Base-by-base conservation (phyloP, 106 monocot species). In the Posidonia australis region DNA sequence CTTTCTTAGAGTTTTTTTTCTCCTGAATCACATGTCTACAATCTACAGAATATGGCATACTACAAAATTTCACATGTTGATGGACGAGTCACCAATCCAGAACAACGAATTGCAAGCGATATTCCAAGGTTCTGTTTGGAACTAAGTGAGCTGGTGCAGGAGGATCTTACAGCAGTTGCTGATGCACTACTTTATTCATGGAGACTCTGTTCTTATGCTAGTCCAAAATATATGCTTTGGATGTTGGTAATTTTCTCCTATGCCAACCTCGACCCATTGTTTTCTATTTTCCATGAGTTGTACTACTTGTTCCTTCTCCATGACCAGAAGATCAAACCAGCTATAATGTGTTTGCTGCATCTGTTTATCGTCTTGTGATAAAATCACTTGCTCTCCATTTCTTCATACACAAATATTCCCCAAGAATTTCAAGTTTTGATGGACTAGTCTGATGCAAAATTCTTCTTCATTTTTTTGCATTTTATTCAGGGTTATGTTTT, bases 11-110 rank as follows among this genome's bases (percentile, higher is more conserved):
- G 36, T 4, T 36, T 36, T 7, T 4, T 0, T 44, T 55, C 10
- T 28, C 19, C n/a, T 64, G 11, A 27, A 32, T 64, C 10, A 16
- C 9, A 16, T 55, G 16, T 65, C 49, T 73, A 21, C 36, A 36
- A 36, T 22, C 30, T 74, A 57, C 88, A 99, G 98, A 99, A 91
- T 77, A 91, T 99, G 98, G 83, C 72, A 13, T 99, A 99, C 71
- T 99, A 99, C 71, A 99, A 99, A 77, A 83, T 99, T 43, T 99
- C 98, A 51, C 87, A 99, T 74, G 98, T 99, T 69, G 98, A 99
- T 74, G 68, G 83, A 49, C 76, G 85, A 51, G 79, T 99, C 60
- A 76, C 70, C 54, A 85, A 88, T 67, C 91, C 98, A 28, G 98
- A 99, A 62, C 98, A 99, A 71, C 72, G 88, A 42, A 91, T 99